These are phyloP conservation scores for Trichoderma citrinoviride DNA, from an alignment of 2,329 filamentous ascomycete species.

Conservation along the genomic window DNA sequence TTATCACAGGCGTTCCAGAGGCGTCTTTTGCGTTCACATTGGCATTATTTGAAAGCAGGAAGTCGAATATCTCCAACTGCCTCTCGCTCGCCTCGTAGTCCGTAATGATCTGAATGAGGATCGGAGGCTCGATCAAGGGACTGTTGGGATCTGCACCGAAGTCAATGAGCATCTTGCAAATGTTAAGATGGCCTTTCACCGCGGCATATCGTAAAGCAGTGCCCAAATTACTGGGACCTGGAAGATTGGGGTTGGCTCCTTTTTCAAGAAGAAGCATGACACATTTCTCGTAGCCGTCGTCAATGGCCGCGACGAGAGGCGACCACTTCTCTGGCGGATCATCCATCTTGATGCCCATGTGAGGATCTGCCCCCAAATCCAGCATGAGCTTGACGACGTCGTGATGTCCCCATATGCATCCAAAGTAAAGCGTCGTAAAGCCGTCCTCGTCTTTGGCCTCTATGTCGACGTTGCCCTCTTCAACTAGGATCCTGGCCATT, in stretches of 20 bases:
- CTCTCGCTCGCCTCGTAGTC: constrained; percentile 12
- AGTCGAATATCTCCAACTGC: constrained; percentile 16
- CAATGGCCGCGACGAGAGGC: constrained; percentile 17
- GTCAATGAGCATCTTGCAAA: constrained; percentile 21
- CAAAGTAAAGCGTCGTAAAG: constrained; percentile 20
- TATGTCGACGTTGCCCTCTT: constrained; percentile 19
- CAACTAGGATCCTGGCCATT: constrained; percentile 18
- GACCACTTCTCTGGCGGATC: constrained; percentile 10
- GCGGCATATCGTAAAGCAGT: constrained; percentile 20
- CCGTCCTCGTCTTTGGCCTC: constrained; percentile 15
- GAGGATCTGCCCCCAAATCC: constrained; percentile 18
- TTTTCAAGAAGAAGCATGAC: constrained; percentile 23
- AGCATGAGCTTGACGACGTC: constrained; percentile 11
- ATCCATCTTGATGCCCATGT: constrained; percentile 21
- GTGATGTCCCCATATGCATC: constrained; percentile 20
- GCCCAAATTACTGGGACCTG: background rate
- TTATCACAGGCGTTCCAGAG: constrained; percentile 2
- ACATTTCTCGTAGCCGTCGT: constrained; percentile 21
- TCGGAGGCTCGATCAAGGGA: constrained; percentile 16
- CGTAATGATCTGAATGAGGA: constrained; percentile 13
- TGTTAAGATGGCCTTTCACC: constrained; percentile 14
- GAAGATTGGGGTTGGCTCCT: constrained; percentile 16
- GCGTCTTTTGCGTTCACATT: constrained; percentile 18
- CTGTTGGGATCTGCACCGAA: constrained; percentile 27
- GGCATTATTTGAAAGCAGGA: constrained; percentile 19